phyloP scores from a whole-genome alignment of 345 rosid genomes.

The Xanthoceras sorbifolium region DNA sequence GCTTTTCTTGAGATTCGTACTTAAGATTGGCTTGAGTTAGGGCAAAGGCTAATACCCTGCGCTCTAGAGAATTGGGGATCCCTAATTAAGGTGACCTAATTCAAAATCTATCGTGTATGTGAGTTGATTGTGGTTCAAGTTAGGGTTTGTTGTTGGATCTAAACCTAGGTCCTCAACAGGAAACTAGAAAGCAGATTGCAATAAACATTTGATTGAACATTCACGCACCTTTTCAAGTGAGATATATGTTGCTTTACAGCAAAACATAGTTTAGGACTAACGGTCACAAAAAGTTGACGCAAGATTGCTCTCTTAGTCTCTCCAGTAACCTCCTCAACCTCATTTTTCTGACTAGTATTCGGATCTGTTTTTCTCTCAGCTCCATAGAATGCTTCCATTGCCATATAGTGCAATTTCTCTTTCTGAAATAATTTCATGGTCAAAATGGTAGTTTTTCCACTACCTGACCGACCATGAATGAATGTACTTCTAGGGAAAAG shows the following conservation, averaged over 20 bases:
- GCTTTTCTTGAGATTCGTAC: too few species aligned
- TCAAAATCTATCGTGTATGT: too few species aligned
- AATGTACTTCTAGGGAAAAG: conserved; percentile 39
- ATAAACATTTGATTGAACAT: neutral
- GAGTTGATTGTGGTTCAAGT: too few species aligned
- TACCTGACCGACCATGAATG: conserved; percentile 57
- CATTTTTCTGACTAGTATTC: conserved; percentile 6
- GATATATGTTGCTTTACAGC: conserved; percentile 48
- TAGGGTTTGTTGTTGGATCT: too few species aligned
- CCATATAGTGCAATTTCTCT: conserved; percentile 34
- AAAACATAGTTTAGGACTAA: conserved; percentile 44
- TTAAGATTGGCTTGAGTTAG: too few species aligned
- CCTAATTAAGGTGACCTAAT: too few species aligned
- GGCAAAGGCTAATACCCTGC: too few species aligned
- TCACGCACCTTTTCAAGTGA: conserved; percentile 46
- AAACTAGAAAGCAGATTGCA: neutral
- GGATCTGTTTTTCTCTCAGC: neutral
- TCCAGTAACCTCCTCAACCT: neutral
- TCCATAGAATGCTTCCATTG: conserved; percentile 27
- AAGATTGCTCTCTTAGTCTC: conserved; percentile 22
- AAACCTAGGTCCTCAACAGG: too few species aligned
- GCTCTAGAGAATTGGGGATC: too few species aligned
- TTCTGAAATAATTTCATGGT: conserved; percentile 44
- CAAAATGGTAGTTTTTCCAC: conserved; percentile 56
- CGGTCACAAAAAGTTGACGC: conserved; percentile 57